Conservation (phyloP, 2,329 filamentous ascomycete species). For the Diaporthe sp. region DNA sequence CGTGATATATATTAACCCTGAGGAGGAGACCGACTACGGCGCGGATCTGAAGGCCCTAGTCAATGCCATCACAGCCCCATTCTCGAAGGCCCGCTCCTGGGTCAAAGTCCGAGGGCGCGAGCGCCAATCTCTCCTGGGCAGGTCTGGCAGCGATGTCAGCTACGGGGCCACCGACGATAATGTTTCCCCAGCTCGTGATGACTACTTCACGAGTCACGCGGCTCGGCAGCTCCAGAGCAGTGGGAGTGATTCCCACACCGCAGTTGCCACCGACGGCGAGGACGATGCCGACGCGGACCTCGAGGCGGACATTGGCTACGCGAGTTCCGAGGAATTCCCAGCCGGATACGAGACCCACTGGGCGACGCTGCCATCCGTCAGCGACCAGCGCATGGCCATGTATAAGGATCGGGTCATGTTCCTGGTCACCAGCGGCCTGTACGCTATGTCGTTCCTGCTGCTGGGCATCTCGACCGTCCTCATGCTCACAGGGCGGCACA, state of each 20-base stretch:
- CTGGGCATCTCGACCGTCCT: constrained; percentile 75
- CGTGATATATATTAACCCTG: constrained; percentile 80
- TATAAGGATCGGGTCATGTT: constrained; percentile 69
- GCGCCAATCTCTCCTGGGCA: constrained; percentile 43
- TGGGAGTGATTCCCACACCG: constrained; percentile 38
- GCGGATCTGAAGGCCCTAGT: constrained; percentile 74
- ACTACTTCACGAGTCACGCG: constrained; percentile 44
- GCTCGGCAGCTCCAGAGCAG: constrained; percentile 49
- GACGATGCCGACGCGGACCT: constrained; percentile 51
- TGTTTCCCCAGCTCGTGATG: constrained; percentile 30
- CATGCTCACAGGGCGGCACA: constrained; percentile 76
- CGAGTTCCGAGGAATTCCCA: constrained; percentile 65
- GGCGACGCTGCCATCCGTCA: constrained; percentile 64
- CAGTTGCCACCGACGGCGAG: constrained; percentile 57
- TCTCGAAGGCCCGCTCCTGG: constrained; percentile 66
- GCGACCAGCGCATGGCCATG: constrained; percentile 61
- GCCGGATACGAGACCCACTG: constrained; percentile 67
- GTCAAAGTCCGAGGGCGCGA: constrained; percentile 51
- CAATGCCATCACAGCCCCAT: constrained; percentile 61
- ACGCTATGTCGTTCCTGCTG: constrained; percentile 72
- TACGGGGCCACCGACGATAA: constrained; percentile 43
- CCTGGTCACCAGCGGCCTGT: constrained; percentile 65
- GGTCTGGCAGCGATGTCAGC: constrained; percentile 41
- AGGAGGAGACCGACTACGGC: constrained; percentile 63
- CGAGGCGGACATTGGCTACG: constrained; percentile 50